phyloP scores from a whole-genome alignment of 129 eudicot genomes.

The Flaveria trinervia region DNA sequence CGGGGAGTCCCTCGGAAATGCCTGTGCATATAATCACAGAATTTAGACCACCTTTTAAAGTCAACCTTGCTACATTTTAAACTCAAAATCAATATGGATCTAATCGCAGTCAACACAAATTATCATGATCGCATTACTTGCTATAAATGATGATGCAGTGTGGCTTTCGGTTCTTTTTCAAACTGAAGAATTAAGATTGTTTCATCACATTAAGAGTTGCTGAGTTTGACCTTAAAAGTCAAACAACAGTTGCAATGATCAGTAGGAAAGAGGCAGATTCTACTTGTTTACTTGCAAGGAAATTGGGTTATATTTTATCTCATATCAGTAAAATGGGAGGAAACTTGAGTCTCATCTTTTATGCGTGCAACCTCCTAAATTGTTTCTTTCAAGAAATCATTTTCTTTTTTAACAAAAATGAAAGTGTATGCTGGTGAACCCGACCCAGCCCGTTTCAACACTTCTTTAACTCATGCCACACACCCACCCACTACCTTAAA shows the following conservation, averaged over 20 bases:
- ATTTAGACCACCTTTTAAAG: background rate
- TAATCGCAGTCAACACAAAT: background rate
- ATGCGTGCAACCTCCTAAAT: background rate
- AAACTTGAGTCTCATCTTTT: background rate
- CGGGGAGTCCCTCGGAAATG: constrained; percentile 78
- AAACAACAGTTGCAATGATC: constrained; percentile 5
- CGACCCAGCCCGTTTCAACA: background rate
- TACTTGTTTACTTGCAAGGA: background rate
- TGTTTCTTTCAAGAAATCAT: background rate
- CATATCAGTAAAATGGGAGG: background rate
- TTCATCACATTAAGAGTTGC: no score
- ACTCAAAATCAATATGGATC: background rate
- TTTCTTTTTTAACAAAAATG: background rate
- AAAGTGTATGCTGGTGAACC: background rate
- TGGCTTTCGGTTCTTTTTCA: background rate
- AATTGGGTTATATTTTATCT: background rate
- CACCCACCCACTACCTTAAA: background rate
- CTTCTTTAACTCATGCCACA: background rate
- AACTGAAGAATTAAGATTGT: background rate
- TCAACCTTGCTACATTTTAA: background rate
- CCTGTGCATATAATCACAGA: constrained; percentile 38
- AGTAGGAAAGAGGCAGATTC: background rate
- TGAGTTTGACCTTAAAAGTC: background rate
- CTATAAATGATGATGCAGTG: background rate
- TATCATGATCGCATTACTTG: background rate